Base-by-base conservation (phyloP, 2,329 filamentous ascomycete genomes). In the Neonectria magnoliae region DNA sequence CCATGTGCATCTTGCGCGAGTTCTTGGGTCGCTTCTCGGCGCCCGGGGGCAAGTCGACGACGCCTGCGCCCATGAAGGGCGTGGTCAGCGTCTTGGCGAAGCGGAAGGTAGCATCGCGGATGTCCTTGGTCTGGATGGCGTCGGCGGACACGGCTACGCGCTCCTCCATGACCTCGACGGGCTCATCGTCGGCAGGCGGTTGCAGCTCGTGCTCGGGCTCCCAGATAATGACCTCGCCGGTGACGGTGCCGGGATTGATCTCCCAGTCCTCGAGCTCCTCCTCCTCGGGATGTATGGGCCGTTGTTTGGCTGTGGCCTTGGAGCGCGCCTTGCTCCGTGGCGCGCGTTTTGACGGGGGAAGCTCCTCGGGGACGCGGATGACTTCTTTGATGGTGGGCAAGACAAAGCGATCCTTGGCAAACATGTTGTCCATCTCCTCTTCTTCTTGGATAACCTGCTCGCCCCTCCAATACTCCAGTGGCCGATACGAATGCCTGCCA, bases 1-100 rank as follows among this genome's bases (percentile, higher is more conserved):
- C 90, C 91, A 99, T 96, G 76, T 98, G 94, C 93, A 98, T 98
- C 81, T 92, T 94, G 67, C 95, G 87, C 38, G 92, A 92, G 79
- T 98, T 98, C 85, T 98, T 98, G 53, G 91, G 88, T 71, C 90
- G 89, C 83, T 99, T 99, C 76, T 92, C 88, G 33, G 92, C 89
- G 2, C 91, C 91, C 0, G 93, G 90, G 6, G 93, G 93, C 55
- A 99, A 82, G 73, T 98, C 95, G 41, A 99, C 92, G 57, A 98
- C 87, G 16, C 96, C 96, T 10, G 92, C 91, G 36, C 94, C 94
- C 78, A 98, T 93, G 79, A 97, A 98, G 0, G 91, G 89, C 66
- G 92, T 84, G 29, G 90, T 93, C 62, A 97, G 86, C 65, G 95
- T 91, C 82, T 98, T 98, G 36, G 93, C 92, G 76, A 97, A 98